Conservation (phyloP, 345 rosid species). For the Syzygium jambos region DNA sequence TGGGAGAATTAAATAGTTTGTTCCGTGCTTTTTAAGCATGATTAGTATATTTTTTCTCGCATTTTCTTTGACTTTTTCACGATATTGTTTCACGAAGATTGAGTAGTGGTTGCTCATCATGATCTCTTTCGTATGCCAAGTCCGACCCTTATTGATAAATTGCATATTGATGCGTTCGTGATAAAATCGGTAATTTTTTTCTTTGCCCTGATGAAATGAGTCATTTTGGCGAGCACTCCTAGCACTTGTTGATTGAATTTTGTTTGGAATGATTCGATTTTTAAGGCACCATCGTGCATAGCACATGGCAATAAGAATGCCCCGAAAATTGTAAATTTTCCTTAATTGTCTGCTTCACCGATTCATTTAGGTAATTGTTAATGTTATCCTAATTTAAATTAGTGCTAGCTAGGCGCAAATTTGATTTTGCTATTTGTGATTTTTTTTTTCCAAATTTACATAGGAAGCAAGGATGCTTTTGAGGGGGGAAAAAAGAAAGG, state of each 20-base stretch:
- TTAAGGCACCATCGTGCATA: not conserved
- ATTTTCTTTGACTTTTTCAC: not conserved
- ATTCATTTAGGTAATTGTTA: not conserved
- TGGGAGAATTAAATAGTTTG: not conserved
- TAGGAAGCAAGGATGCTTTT: not conserved
- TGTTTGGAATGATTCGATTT: not conserved
- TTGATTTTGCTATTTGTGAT: not conserved
- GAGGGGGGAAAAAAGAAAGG: not conserved
- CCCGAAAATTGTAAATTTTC: not conserved
- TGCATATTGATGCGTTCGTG: rapidly evolving
- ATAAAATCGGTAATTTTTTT: not conserved
- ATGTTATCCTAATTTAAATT: not conserved
- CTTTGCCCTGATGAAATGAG: not conserved
- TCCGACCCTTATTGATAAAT: not conserved
- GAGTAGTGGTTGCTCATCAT: not conserved
- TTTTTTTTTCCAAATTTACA: not conserved
- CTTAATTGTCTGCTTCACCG: not conserved
- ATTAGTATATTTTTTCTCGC: not conserved
- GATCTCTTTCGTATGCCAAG: rapidly evolving
- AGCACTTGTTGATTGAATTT: too few relatives aligned
- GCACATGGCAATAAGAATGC: not conserved
- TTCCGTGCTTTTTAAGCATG: rapidly evolving
- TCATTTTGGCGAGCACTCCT: not conserved
- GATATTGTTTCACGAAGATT: not conserved
- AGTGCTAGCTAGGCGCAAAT: not conserved